Evolutionary conservation across 2,329 filamentous ascomycete genomes (phyloP), one percentile per base, ranked within the genome.

Genomic region (Stemphylium beticola): DNA sequence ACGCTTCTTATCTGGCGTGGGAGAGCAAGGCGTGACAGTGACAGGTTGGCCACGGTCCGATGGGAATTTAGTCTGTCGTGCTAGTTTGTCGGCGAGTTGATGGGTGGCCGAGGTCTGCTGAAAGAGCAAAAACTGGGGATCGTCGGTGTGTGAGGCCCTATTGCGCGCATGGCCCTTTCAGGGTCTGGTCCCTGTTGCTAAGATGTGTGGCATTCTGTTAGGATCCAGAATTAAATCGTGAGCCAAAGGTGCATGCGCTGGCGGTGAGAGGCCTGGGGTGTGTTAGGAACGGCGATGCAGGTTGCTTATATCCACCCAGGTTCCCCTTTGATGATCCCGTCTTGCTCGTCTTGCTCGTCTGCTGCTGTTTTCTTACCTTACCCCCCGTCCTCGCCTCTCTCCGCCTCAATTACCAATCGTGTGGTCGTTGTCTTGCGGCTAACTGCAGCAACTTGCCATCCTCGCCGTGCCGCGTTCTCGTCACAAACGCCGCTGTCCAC

Each of bases 121-220:
- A 38, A 51, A 51, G 41, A 51, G 42, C 40, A 55, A 45, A 55
- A 45, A 55, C 40, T 46, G 52, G 52, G 42, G 47, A 51, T 46
- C 47, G 51, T 44, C 51, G 51, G 46, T 50, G 51, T 54, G 51
- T 44, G 33, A 20, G 20, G 14, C 17, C 8, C 20, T 32, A 42
- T 37, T 33, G 49, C n/a, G 40, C 38, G 20, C 50, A 49, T 53
- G 41, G 46, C 51, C 18, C 47, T 47, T 51, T 42, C 52, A 51
- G 52, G 52, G 52, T 51, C 52, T 50, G 46, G 51, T 54, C 51
- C 51, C 46, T 54, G 51, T 37, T 54, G 26, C 37, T 29, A 37
- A 47, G 32, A 43, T 15, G 24, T 42, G 44, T 53, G 50, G 44
- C 50, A 47, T 49, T 26, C 32, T 54, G 51, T 39, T 36, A 50